Evolutionary conservation across 139 green algal genomes (phyloP).

Genomic region (Bryopsis sp.): DNA sequence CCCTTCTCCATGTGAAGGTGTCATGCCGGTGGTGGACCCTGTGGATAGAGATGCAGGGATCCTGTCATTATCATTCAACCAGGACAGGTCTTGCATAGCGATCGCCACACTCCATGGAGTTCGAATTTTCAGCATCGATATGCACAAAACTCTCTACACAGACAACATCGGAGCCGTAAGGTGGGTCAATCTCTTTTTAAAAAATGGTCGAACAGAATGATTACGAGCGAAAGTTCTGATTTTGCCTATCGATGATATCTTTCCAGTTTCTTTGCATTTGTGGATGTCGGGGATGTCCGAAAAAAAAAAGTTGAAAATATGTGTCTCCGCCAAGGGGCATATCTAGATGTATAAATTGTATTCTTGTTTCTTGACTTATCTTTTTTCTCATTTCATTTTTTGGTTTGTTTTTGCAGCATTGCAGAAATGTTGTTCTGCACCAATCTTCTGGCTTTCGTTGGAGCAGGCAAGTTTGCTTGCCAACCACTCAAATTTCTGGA

Average conservation of each 20-base stretch:
- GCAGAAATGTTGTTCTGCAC: slow-evolving; percentile 78
- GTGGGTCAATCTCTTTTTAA: slow-evolving; percentile 19
- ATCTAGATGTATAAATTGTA: no score
- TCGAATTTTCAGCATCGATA: slow-evolving; percentile 49
- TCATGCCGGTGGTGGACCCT: not conserved
- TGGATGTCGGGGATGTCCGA: no score
- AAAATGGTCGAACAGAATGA: not conserved
- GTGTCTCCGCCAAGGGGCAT: no score
- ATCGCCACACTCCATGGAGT: slow-evolving; percentile 48
- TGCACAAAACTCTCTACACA: slow-evolving; percentile 35
- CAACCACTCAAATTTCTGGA: no score
- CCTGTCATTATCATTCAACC: slow-evolving; percentile 52
- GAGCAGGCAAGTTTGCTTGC: slow-evolving; percentile 33
- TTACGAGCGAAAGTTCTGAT: no score
- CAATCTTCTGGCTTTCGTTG: slow-evolving; percentile 65
- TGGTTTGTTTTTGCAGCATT: slow-evolving; percentile 33
- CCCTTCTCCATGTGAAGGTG: no score
- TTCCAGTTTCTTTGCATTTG: no score
- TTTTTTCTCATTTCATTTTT: no score
- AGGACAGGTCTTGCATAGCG: slow-evolving; percentile 52
- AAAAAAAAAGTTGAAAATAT: no score
- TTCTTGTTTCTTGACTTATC: no score
- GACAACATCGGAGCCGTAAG: slow-evolving; percentile 50
- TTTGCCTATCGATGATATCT: no score
- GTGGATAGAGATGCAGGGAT: slow-evolving; percentile 19